phyloP scores from a whole-genome alignment of 306 rosid species.

The Vicia sativa region DNA sequence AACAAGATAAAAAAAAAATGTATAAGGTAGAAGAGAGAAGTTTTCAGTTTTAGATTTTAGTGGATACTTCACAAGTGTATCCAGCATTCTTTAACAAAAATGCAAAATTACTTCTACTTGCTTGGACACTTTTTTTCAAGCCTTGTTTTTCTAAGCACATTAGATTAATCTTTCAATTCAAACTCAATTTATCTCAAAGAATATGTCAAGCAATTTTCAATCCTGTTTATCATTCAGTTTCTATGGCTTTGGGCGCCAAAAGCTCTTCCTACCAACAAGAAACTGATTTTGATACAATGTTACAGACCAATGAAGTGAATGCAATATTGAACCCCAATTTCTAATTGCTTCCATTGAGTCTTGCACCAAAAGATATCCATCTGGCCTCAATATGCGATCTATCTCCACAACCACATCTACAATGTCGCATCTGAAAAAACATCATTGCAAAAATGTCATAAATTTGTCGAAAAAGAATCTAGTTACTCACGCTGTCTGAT shows the following conservation, averaged over 20 bases:
- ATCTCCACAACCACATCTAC: conserved; percentile 67
- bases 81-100: no score
- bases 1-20: no score
- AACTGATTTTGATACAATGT: conserved; percentile 54
- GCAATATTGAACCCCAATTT: conserved; percentile 63
- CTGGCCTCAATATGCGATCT: conserved; percentile 90
- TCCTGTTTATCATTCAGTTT: neutral
- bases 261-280: conserved; percentile 76
- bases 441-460: conserved; percentile 21
- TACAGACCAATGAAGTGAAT: conserved; percentile 79
- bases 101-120: no score
- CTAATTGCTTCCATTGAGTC: conserved; percentile 65
- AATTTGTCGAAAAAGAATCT: neutral
- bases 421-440: conserved; percentile 69
- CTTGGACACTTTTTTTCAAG: no score
- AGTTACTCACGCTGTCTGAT: no score
- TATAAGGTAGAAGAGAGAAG: no score
- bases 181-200: no score
- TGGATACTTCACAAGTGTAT: no score
- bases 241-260: conserved; percentile 51
- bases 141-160: no score
- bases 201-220: neutral
- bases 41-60: no score
- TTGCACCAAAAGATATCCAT: conserved; percentile 69
- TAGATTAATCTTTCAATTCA: no score